Evolutionary conservation across 1,284 basidiomycete species (phyloP).

Genomic region (Psilocybe mexicana): DNA sequence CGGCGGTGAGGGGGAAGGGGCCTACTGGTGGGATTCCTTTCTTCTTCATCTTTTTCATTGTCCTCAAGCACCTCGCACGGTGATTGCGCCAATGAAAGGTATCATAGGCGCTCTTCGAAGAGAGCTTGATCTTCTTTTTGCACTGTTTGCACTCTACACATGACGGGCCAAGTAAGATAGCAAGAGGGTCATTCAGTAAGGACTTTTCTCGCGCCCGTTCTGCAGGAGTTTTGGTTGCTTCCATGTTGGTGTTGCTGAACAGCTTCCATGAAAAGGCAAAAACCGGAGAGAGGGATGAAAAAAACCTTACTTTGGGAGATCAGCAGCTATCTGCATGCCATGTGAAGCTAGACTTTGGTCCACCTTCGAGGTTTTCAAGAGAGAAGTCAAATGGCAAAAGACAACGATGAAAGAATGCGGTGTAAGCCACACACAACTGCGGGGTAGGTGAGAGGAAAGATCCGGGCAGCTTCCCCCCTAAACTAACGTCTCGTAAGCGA

Average conservation of each 20-base stretch:
- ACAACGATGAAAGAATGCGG: neutral
- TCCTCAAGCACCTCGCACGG: constrained; percentile 52
- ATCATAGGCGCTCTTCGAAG: constrained; percentile 65
- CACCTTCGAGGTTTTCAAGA: neutral
- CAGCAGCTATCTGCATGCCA: constrained; percentile 16
- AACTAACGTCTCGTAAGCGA: constrained; percentile 16
- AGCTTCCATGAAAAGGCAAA: constrained; percentile 1
- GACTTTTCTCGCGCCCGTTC: constrained; percentile 42
- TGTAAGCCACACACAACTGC: constrained; percentile 12
- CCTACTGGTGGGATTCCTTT: constrained; percentile 13
- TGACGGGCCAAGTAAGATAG: constrained; percentile 44
- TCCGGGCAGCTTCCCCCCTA: constrained; percentile 9
- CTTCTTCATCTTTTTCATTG: constrained; percentile 25
- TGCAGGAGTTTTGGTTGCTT: constrained; percentile 16
- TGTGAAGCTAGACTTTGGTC: constrained; percentile 10
- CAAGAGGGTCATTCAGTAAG: constrained; percentile 26
- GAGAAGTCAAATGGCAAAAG: neutral
- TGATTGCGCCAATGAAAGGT: constrained; percentile 69
- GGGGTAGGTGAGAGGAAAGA: constrained; percentile 14
- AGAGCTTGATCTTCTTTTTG: constrained; percentile 60
- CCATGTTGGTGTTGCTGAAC: constrained; percentile 6
- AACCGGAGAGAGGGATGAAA: neutral
- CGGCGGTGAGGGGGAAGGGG: constrained; percentile 3
- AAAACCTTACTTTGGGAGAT: constrained; percentile 9
- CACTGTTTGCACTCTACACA: constrained; percentile 61